These are phyloP conservation scores for Aspergillus wentii DNA, from an alignment of 495 filamentous ascomycete species.

Conservation along the genomic window DNA sequence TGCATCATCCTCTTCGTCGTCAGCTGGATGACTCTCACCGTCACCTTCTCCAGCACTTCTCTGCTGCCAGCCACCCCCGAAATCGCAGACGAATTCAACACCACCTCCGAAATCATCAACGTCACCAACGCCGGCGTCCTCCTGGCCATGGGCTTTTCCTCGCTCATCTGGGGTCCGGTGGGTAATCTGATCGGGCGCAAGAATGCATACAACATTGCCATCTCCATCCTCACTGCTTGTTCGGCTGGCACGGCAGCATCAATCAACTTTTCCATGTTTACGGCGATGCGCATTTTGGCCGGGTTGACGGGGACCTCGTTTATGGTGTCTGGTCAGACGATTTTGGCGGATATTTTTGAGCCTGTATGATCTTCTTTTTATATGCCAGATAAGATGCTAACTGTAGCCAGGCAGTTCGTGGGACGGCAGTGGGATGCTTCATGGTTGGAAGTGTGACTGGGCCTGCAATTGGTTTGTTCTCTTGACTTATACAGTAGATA, in stretches of 20 bases:
- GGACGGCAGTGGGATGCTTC: conserved; percentile 52
- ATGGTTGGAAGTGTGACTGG: conserved; percentile 51
- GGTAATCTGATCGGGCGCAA: conserved; percentile 29
- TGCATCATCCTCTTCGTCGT: conserved; percentile 37
- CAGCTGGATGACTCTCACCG: conserved; percentile 38
- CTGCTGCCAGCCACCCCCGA: conserved; percentile 37
- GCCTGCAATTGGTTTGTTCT: conserved; percentile 47
- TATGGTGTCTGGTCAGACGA: conserved; percentile 44
- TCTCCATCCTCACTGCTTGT: conserved; percentile 30
- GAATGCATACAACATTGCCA: conserved; percentile 32
- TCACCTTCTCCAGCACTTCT: conserved; percentile 40
- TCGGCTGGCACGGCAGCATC: conserved; percentile 29
- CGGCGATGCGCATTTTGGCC: conserved; percentile 32
- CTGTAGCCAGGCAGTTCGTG: conserved; percentile 43
- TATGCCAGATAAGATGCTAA: conserved; percentile 7
- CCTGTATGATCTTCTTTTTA: conserved; percentile 23
- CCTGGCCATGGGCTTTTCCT: conserved; percentile 53
- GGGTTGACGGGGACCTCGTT: conserved; percentile 43
- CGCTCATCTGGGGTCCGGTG: conserved; percentile 50
- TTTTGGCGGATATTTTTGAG: conserved; percentile 43
- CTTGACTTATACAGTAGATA: background rate
- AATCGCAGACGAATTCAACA: conserved; percentile 35
- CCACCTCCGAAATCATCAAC: conserved; percentile 33
- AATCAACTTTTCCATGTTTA: conserved; percentile 34
- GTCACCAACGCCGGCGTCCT: conserved; percentile 47